phyloP scores from a whole-genome alignment of 306 rosid species.

The Fragaria iinumae region DNA sequence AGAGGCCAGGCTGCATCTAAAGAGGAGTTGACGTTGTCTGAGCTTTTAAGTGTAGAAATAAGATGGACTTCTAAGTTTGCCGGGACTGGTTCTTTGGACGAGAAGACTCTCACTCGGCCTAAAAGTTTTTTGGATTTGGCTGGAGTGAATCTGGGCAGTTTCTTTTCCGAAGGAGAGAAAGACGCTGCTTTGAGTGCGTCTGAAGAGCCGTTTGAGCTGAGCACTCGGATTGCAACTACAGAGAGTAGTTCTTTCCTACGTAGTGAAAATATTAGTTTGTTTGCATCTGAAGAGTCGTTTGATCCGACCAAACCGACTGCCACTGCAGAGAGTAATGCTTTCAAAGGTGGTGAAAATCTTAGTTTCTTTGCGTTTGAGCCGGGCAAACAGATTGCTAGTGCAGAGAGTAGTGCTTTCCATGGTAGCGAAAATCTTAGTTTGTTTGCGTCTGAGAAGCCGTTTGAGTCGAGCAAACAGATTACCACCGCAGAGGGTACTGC shows the following conservation, averaged over 20 bases:
- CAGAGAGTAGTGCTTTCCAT: slow-evolving; percentile 28
- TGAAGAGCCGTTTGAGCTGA: slow-evolving; percentile 27
- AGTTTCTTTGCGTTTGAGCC: slow-evolving; percentile 41
- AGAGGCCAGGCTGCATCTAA: slow-evolving; percentile 43
- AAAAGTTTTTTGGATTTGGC: slow-evolving; percentile 49
- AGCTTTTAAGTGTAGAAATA: slow-evolving; percentile 72
- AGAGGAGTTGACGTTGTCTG: slow-evolving; percentile 59
- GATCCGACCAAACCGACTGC: slow-evolving; percentile 19
- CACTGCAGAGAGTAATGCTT: slow-evolving; percentile 21
- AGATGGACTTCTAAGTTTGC: slow-evolving; percentile 63
- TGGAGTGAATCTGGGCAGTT: slow-evolving; percentile 55
- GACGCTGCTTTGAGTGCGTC: slow-evolving; percentile 33
- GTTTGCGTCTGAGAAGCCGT: slow-evolving; percentile 29
- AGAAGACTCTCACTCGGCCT: slow-evolving; percentile 29
- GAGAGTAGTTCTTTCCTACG: slow-evolving; percentile 28
- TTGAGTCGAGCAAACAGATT: slow-evolving; percentile 26
- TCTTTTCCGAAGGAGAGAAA: slow-evolving; percentile 39
- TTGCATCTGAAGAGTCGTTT: slow-evolving; percentile 31
- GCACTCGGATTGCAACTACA: slow-evolving; percentile 20
- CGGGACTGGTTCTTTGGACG: slow-evolving; percentile 28
- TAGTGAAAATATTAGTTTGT: slow-evolving; percentile 45
- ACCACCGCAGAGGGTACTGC: slow-evolving; percentile 21
- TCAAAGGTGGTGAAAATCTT: slow-evolving; percentile 39
- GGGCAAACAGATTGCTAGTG: slow-evolving; percentile 19
- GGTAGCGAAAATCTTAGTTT: slow-evolving; percentile 45